Conservation (phyloP, 164 flowering plant species). For the Vitis rotundifolia region DNA sequence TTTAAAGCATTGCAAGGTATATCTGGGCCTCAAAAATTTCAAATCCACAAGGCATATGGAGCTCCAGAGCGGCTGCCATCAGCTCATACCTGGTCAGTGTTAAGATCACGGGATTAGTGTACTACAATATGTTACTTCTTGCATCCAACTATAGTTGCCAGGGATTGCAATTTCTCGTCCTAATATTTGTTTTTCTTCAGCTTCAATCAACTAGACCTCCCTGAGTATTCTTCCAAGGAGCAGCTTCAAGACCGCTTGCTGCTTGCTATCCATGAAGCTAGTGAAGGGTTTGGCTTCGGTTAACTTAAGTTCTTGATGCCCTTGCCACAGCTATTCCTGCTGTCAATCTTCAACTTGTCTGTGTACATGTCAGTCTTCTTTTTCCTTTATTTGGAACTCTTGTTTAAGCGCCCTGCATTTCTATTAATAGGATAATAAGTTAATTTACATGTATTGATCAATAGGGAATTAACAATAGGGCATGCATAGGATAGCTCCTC, state of each 20-base stretch:
- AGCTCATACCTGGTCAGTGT: slow-evolving; percentile 91
- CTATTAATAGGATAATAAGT: too few relatives aligned
- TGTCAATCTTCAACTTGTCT: too few relatives aligned
- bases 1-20: slow-evolving; percentile 95
- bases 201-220: slow-evolving; percentile 95
- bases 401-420: too few relatives aligned
- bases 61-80: slow-evolving; percentile 94
- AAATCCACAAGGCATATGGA: slow-evolving; percentile 99
- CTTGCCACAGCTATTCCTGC: too few relatives aligned
- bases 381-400: too few relatives aligned
- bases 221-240: slow-evolving; percentile 86
- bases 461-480: too few relatives aligned
- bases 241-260: slow-evolving; percentile 86
- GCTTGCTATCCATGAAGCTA: slow-evolving; percentile 98
- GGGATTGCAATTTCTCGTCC: background rate
- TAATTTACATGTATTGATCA: too few relatives aligned
- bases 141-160: background rate
- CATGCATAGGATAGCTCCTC: too few relatives aligned
- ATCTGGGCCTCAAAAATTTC: slow-evolving; percentile 93
- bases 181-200: slow-evolving; percentile 34
- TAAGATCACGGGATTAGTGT: background rate
- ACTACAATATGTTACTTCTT: background rate
- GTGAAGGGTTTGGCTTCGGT: slow-evolving; percentile 99
- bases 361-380: too few relatives aligned
- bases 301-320: slow-evolving; percentile 17